A percentile compares a stretch with the other conserved stretches of the same genome.
phyloP scores from a whole-genome alignment of 352 stramenopile species.

The Pythium brachiatum region DNA sequence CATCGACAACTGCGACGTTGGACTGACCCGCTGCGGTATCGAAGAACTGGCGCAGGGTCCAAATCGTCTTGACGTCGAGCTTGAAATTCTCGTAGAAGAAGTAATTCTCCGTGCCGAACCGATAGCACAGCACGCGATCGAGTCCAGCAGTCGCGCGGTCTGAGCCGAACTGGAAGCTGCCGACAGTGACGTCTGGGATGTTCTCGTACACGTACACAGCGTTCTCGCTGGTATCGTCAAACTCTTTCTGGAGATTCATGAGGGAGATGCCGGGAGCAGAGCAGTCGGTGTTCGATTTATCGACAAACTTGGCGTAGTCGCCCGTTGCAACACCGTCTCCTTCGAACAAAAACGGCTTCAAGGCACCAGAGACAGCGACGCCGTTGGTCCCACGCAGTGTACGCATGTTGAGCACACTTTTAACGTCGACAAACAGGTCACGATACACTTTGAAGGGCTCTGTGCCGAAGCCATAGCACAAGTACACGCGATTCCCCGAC shows the following conservation, averaged over 20 bases:
- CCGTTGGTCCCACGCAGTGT: slow-evolving; percentile 37
- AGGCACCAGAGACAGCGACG: slow-evolving; percentile 39
- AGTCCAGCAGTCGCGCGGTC: slow-evolving; percentile 35
- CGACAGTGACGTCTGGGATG: slow-evolving; percentile 34
- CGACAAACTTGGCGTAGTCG: slow-evolving; percentile 66
- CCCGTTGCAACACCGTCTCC: slow-evolving; percentile 55
- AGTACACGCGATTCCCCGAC: slow-evolving; percentile 49
- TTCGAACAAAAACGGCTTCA: slow-evolving; percentile 66
- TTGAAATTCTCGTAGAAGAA: slow-evolving; percentile 50
- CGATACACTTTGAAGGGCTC: slow-evolving; percentile 56
- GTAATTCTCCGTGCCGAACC: slow-evolving; percentile 54
- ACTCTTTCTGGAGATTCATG: slow-evolving; percentile 60
- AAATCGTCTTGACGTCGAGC: slow-evolving; percentile 68
- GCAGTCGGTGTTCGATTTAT: slow-evolving; percentile 31
- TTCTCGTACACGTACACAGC: slow-evolving; percentile 72
- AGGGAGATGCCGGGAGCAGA: slow-evolving; percentile 37
- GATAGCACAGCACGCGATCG: slow-evolving; percentile 52
- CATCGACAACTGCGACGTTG: slow-evolving; percentile 52
- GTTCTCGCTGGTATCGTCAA: slow-evolving; percentile 60
- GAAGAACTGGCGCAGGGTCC: slow-evolving; percentile 32
- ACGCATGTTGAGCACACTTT: slow-evolving; percentile 55
- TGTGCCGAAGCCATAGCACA: slow-evolving; percentile 63
- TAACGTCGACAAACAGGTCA: slow-evolving; percentile 51
- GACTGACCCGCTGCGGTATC: slow-evolving; percentile 21
- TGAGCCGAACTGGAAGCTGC: slow-evolving; percentile 43